Conservation (phyloP, 345 rosid species). For the Corchorus capsularis region DNA sequence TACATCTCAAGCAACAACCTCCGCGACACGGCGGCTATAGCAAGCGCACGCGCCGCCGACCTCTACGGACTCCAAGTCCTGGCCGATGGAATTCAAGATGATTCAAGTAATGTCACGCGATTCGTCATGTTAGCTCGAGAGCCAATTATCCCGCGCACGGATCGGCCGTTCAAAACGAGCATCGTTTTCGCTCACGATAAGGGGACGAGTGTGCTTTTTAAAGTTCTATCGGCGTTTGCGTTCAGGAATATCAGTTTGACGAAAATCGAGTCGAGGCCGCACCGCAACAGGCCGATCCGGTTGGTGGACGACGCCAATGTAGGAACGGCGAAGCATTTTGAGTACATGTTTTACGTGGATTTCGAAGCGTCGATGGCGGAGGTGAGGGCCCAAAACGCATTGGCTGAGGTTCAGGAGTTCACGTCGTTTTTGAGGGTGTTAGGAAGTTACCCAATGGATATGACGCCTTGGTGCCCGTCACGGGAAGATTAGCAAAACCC, state of each 20-base stretch:
- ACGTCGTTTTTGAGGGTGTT: conserved; percentile 93
- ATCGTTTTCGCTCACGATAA: conserved; percentile 96
- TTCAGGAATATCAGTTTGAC: conserved; percentile 86
- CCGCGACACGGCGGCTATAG: conserved; percentile 88
- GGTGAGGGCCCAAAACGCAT: conserved; percentile 88
- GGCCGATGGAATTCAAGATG: conserved; percentile 91
- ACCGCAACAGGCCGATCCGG: conserved; percentile 75
- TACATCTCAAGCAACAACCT: conserved; percentile 68
- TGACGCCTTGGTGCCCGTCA: conserved; percentile 92
- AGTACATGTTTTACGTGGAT: conserved; percentile 87
- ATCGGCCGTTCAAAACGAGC: conserved; percentile 95
- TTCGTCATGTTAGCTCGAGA: conserved; percentile 97
- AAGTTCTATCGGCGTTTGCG: conserved; percentile 91
- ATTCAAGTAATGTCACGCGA: conserved; percentile 86
- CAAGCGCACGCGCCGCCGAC: conserved; percentile 91
- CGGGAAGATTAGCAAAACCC: conserved; percentile 32
- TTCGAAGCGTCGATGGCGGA: conserved; percentile 99
- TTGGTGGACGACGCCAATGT: conserved; percentile 71
- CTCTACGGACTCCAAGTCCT: conserved; percentile 76
- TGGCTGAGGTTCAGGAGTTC: conserved; percentile 97
- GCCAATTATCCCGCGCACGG: conserved; percentile 90
- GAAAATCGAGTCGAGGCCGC: conserved; percentile 95
- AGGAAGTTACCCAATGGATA: conserved; percentile 99
- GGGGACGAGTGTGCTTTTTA: conserved; percentile 88
- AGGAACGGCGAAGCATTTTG: conserved; percentile 89